Evolutionary conservation across 2,329 filamentous ascomycete genomes (phyloP).

Genomic region (Albifimbria verrucaria): DNA sequence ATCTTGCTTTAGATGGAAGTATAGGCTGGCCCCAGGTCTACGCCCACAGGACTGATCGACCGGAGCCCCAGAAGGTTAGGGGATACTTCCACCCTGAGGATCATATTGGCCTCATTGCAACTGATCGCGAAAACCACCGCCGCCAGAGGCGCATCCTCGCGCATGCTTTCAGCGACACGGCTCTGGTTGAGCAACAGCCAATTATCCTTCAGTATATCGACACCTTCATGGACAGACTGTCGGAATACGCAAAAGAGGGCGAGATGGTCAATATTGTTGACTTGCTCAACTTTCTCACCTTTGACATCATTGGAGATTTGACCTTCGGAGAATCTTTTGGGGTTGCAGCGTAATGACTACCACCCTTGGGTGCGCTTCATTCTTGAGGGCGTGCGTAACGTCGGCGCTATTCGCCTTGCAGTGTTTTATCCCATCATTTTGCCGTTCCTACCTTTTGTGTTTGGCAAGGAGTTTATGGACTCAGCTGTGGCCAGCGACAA

Average conservation of each 20-base stretch:
- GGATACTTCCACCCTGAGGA: conserved; percentile 7
- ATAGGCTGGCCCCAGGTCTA: conserved; percentile 32
- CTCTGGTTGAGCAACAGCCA: conserved; percentile 26
- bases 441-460: conserved; percentile 7
- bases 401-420: neutral
- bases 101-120: conserved; percentile 11
- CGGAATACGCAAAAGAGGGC: conserved; percentile 8
- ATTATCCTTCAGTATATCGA: conserved; percentile 23
- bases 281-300: conserved; percentile 34
- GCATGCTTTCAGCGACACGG: conserved; percentile 26
- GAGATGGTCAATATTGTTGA: conserved; percentile 21
- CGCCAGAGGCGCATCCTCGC: conserved; percentile 20
- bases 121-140: conserved; percentile 13
- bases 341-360: conserved; percentile 23
- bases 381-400: conserved; percentile 10
- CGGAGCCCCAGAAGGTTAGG: conserved; percentile 10
- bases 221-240: conserved; percentile 17
- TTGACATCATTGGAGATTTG: conserved; percentile 39
- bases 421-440: conserved; percentile 5
- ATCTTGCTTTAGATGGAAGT: conserved; percentile 31
- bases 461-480: conserved; percentile 1
- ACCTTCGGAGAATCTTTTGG: conserved; percentile 41
- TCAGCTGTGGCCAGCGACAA: conserved; percentile 18
- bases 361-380: conserved; percentile 23
- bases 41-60: conserved; percentile 14